Conservation (phyloP, 257 asterid species). For the Solanum lycopersicoides region DNA sequence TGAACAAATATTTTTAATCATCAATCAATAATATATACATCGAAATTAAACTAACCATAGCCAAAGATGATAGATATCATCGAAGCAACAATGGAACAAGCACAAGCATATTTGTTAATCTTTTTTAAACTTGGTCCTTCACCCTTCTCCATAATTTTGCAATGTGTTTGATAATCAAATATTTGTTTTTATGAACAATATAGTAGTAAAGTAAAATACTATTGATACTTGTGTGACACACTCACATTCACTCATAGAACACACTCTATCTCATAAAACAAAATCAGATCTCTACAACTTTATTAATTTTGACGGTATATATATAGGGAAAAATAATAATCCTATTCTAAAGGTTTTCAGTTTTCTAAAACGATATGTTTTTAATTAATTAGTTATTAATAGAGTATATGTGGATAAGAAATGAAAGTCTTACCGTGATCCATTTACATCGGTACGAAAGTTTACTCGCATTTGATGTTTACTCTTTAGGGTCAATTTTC, state of each 20-base stretch:
- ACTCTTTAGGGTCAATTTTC: too few relatives aligned
- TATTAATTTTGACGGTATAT: neutral
- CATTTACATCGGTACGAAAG: neutral
- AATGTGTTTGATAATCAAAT: too few relatives aligned
- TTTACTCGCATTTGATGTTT: neutral
- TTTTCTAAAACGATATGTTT: neutral
- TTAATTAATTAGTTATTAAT: too few relatives aligned
- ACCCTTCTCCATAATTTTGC: conserved; percentile 11
- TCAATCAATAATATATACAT: too few relatives aligned
- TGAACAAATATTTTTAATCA: too few relatives aligned
- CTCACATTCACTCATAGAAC: neutral
- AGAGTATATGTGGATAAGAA: neutral
- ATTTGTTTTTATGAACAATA: neutral
- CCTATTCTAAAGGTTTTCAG: neutral
- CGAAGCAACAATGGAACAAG: conserved; percentile 57
- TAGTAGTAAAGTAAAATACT: neutral
- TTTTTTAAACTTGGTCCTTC: neutral
- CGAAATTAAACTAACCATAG: conserved; percentile 27
- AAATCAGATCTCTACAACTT: neutral
- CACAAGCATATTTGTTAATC: conserved; percentile 47
- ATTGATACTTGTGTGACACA: neutral
- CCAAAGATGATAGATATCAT: conserved; percentile 72
- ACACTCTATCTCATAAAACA: neutral
- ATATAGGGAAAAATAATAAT: neutral
- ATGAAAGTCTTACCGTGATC: neutral